These are phyloP conservation scores for Ophiosphaerella herpotricha DNA, from an alignment of 2,329 filamentous ascomycete genomes.

Conservation along the genomic window DNA sequence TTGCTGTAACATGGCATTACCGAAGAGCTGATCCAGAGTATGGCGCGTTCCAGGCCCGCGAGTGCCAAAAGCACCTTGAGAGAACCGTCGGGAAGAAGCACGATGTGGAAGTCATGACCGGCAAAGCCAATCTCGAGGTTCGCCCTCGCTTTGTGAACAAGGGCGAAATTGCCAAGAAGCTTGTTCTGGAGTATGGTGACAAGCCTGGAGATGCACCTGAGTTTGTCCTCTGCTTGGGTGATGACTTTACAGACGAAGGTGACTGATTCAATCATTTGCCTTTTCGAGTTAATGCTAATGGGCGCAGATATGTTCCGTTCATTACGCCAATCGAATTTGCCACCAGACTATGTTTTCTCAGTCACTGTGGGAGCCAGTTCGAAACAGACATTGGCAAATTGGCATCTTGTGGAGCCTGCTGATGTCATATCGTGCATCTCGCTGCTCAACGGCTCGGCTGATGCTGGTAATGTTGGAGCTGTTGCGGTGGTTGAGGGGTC, in stretches of 20 bases:
- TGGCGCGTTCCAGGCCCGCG: slow-evolving; percentile 75
- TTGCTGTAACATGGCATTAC: slow-evolving; percentile 97
- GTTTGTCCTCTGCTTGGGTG: slow-evolving; percentile 88
- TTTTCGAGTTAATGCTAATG: slow-evolving; percentile 7
- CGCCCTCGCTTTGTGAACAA: slow-evolving; percentile 98
- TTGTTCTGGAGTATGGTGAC: slow-evolving; percentile 73
- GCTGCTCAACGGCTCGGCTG: slow-evolving; percentile 57
- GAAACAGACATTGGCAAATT: slow-evolving; percentile 87
- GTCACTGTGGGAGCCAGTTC: slow-evolving; percentile 90
- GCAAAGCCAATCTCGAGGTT: slow-evolving; percentile 96
- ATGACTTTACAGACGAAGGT: slow-evolving; percentile 98
- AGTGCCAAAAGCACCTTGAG: slow-evolving; percentile 83
- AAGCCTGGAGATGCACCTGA: slow-evolving; percentile 66
- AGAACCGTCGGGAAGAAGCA: slow-evolving; percentile 74
- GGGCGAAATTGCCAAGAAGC: slow-evolving; percentile 86
- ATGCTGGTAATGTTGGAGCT: slow-evolving; percentile 47
- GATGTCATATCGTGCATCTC: slow-evolving; percentile 77
- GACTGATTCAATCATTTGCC: slow-evolving; percentile 28
- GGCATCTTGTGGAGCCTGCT: slow-evolving; percentile 84
- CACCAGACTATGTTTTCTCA: slow-evolving; percentile 75
- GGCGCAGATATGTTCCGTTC: slow-evolving; percentile 78
- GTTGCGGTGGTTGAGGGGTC: slow-evolving; percentile 48
- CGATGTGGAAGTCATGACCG: slow-evolving; percentile 95
- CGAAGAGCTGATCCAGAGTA: slow-evolving; percentile 86
- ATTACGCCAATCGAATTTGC: slow-evolving; percentile 62